A percentile compares a stretch with the other conserved stretches of the same genome.
Evolutionary conservation across 805 yeast species (phyloP).

Genomic region (Lipomyces orientalis): DNA sequence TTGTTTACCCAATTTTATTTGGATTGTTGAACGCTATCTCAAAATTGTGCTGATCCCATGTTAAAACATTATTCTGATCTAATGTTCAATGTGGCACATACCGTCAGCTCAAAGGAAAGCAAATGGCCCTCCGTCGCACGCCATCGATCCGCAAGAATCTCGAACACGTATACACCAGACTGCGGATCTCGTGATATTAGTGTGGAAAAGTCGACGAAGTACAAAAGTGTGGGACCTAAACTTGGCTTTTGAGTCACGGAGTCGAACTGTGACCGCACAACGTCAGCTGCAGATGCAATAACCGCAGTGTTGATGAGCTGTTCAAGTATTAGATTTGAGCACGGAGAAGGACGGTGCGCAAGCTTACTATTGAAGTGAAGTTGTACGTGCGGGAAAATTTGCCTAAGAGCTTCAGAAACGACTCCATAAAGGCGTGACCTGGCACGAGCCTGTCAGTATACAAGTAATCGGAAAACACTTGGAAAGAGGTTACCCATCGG

Average conservation of each 20-base stretch:
- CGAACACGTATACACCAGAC: constrained; percentile 12
- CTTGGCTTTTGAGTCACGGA: constrained; percentile 25
- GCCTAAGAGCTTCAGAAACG: neutral
- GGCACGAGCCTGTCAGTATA: neutral
- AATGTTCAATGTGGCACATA: neutral
- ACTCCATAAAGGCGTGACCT: constrained; percentile 22
- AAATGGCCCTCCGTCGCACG: constrained; percentile 16
- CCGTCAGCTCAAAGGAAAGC: constrained; percentile 1
- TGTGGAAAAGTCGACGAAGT: constrained; percentile 22
- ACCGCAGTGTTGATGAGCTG: constrained; percentile 20
- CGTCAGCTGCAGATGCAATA: constrained; percentile 12
- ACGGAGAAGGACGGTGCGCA: neutral
- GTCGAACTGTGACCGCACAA: constrained; percentile 25
- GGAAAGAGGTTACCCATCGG: constrained; percentile 4
- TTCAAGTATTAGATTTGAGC: neutral
- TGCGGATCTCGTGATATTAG: constrained; percentile 5
- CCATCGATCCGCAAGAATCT: constrained; percentile 29
- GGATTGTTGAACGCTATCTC: neutral
- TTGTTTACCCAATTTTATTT: neutral
- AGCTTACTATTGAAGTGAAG: neutral
- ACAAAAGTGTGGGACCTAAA: constrained; percentile 22
- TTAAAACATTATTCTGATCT: neutral
- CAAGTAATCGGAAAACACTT: neutral
- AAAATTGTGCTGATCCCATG: neutral
- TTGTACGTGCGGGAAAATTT: constrained; percentile 9